A percentile compares a stretch with the other conserved stretches of the same genome.
phyloP scores from a whole-genome alignment of 768 basidiomycete species.

The Leccinum olivaceopallidum region DNA sequence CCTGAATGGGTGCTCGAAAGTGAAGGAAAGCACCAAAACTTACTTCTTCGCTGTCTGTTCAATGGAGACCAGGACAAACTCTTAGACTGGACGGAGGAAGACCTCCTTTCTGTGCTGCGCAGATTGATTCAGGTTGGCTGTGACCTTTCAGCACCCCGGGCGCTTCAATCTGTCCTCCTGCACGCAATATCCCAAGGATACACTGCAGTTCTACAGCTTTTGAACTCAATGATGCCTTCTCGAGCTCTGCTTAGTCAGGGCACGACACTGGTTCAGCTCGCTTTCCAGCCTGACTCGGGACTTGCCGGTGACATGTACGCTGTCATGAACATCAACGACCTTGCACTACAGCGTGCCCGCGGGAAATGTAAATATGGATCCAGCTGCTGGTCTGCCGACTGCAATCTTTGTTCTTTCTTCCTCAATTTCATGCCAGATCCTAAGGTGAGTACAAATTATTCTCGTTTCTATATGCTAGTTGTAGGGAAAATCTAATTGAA shows the following conservation, averaged over 20 bases:
- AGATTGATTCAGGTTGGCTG: not conserved
- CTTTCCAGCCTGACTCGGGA: not conserved
- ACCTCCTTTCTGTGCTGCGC: not conserved
- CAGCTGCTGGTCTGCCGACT: not conserved
- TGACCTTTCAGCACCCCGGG: not conserved
- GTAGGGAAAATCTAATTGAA: too few species aligned
- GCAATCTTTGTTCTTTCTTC: slow-evolving; percentile 1
- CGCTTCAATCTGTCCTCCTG: not conserved
- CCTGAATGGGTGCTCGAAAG: not conserved
- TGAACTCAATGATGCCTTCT: not conserved
- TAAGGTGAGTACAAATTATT: not conserved
- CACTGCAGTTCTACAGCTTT: not conserved
- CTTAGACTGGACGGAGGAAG: not conserved
- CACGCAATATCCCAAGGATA: not conserved
- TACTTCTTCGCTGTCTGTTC: not conserved
- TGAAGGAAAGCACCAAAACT: not conserved
- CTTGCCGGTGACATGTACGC: not conserved
- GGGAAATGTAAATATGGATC: not conserved
- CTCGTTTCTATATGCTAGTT: too few species aligned
- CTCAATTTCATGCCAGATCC: not conserved
- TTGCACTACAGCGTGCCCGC: not conserved
- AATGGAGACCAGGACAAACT: not conserved
- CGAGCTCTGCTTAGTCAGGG: not conserved
- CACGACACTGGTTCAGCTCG: not conserved
- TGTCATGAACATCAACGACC: not conserved